A percentile compares a stretch with the other conserved stretches of the same genome.
phyloP scores from a whole-genome alignment of 352 stramenopile species.

The Pythium phragmiticola region DNA sequence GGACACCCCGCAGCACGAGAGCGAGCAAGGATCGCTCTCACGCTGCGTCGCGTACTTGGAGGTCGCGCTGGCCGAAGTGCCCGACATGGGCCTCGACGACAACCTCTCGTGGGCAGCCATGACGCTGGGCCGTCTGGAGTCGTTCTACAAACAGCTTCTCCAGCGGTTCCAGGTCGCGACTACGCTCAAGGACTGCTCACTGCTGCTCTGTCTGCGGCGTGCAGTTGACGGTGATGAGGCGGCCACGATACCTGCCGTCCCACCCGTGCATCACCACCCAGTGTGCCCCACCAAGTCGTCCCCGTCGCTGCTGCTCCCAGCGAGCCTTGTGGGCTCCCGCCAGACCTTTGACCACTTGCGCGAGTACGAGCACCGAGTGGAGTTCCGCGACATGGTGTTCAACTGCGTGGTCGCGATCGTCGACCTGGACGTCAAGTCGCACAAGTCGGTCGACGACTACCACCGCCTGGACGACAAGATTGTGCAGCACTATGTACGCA shows the following conservation, averaged over 20 bases:
- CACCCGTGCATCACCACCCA: slow-evolving; percentile 8
- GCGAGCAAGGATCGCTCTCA: slow-evolving; percentile 49
- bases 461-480: slow-evolving; percentile 82
- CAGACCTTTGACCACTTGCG: slow-evolving; percentile 59
- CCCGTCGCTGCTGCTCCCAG: background rate
- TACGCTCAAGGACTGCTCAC: slow-evolving; percentile 83
- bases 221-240: slow-evolving; percentile 24
- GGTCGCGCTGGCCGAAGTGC: slow-evolving; percentile 42
- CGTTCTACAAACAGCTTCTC: slow-evolving; percentile 58
- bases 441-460: slow-evolving; percentile 86
- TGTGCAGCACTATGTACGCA: slow-evolving; percentile 48
- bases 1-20: slow-evolving; percentile 16
- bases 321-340: background rate
- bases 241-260: background rate
- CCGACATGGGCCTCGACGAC: slow-evolving; percentile 34
- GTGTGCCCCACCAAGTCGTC: slow-evolving; percentile 15
- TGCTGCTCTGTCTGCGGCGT: slow-evolving; percentile 70
- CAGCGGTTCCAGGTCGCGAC: slow-evolving; percentile 81
- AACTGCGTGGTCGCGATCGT: slow-evolving; percentile 82
- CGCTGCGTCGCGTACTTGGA: slow-evolving; percentile 51
- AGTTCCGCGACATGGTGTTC: slow-evolving; percentile 67
- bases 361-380: slow-evolving; percentile 66
- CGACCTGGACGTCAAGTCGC: slow-evolving; percentile 85
- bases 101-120: slow-evolving; percentile 41
- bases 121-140: slow-evolving; percentile 38